phyloP scores from a whole-genome alignment of 805 yeast species.

The Wickerhamomyces strasburgensis region DNA sequence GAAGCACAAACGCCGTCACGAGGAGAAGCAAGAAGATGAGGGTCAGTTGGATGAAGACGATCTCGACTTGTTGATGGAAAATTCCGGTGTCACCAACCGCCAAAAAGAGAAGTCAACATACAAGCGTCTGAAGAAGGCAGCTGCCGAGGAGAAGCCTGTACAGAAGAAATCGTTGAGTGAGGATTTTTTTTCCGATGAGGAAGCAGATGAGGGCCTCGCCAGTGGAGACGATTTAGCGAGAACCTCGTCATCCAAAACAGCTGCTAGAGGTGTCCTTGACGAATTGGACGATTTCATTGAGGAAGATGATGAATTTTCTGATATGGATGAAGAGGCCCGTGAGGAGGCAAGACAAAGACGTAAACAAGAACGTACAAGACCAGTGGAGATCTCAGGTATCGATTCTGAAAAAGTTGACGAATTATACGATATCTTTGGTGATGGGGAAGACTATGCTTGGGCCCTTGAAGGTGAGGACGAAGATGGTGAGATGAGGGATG shows the following conservation, averaged over 20 bases:
- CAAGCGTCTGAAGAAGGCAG: slow-evolving; percentile 82
- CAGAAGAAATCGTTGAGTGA: slow-evolving; percentile 33
- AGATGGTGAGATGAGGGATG: slow-evolving; percentile 38
- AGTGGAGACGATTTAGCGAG: slow-evolving; percentile 22
- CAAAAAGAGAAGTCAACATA: slow-evolving; percentile 42
- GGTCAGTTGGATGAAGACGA: slow-evolving; percentile 92
- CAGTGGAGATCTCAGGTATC: slow-evolving; percentile 53
- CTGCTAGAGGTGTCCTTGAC: slow-evolving; percentile 43
- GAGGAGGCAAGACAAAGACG: slow-evolving; percentile 41
- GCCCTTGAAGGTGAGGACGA: slow-evolving; percentile 85
- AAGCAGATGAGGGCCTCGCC: slow-evolving; percentile 29
- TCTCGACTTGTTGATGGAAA: slow-evolving; percentile 84
- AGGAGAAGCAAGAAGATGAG: slow-evolving; percentile 43
- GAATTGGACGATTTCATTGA: slow-evolving; percentile 97
- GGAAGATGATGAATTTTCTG: slow-evolving; percentile 95
- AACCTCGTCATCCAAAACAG: slow-evolving; percentile 5
- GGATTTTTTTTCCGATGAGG: slow-evolving; percentile 39
- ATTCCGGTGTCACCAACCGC: slow-evolving; percentile 59
- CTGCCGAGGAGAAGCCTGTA: slow-evolving; percentile 36
- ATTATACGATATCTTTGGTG: slow-evolving; percentile 92
- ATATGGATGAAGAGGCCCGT: slow-evolving; percentile 66
- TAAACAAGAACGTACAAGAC: slow-evolving; percentile 44
- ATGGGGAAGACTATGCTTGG: slow-evolving; percentile 97
- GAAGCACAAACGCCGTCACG: slow-evolving; percentile 32
- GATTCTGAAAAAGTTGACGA: slow-evolving; percentile 92